Percentiles rank a stretch among this genome's conserved stretches.
phyloP scores from a whole-genome alignment of 176 grass and related monocot genomes.

The Zizania latifolia region DNA sequence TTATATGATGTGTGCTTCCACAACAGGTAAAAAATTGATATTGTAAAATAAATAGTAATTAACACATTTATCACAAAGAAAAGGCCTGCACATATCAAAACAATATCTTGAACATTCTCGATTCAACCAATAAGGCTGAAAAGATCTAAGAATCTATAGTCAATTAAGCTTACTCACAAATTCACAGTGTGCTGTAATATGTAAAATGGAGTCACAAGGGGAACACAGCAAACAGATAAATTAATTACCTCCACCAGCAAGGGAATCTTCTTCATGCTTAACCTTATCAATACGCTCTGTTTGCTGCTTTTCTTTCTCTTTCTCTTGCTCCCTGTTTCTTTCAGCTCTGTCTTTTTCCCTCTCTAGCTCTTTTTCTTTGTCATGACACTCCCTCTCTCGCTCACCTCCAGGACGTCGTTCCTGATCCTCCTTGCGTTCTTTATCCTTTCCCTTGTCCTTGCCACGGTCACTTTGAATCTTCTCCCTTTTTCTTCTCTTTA shows the following conservation, averaged over 20 bases:
- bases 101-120: too few relatives aligned
- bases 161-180: background rate
- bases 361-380: conserved; percentile 68
- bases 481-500: conserved; percentile 70
- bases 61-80: too few relatives aligned
- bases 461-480: conserved; percentile 52
- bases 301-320: conserved; percentile 55
- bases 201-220: background rate
- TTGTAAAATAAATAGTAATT: too few relatives aligned
- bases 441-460: conserved; percentile 67
- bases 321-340: conserved; percentile 49
- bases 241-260: conserved; percentile 58
- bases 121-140: background rate
- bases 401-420: conserved; percentile 46
- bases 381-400: conserved; percentile 54
- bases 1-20: too few relatives aligned
- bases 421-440: conserved; percentile 46
- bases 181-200: conserved; percentile 20
- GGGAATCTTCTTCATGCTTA: conserved; percentile 51
- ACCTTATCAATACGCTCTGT: conserved; percentile 55
- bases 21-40: too few relatives aligned
- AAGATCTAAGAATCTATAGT: background rate
- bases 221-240: conserved; percentile 13
- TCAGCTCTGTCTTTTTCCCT: conserved; percentile 56
- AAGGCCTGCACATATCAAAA: too few relatives aligned